phyloP scores from a whole-genome alignment of 2,329 filamentous ascomycete species.

The Metarhizium robertsii region DNA sequence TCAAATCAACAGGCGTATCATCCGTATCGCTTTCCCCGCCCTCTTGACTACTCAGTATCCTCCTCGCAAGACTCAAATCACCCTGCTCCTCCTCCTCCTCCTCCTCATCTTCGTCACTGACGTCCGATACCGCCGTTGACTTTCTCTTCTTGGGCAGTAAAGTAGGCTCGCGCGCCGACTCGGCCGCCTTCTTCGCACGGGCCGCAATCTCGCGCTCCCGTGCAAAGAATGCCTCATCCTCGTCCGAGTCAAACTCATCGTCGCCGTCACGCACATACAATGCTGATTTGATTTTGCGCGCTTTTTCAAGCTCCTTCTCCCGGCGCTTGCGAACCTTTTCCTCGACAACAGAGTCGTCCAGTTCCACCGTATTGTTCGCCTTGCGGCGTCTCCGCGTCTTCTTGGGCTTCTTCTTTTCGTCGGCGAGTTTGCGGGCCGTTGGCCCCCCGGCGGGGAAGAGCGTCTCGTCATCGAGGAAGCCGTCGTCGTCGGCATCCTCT shows the following conservation, averaged over 20 bases:
- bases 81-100: slow-evolving; percentile 10
- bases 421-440: slow-evolving; percentile 42
- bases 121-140: slow-evolving; percentile 14
- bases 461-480: slow-evolving; percentile 36
- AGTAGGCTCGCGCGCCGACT: slow-evolving; percentile 10
- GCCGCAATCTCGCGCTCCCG: slow-evolving; percentile 54
- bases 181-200: slow-evolving; percentile 32
- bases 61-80: slow-evolving; percentile 13
- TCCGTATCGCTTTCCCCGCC: slow-evolving; percentile 17
- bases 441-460: slow-evolving; percentile 64
- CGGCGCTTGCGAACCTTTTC: slow-evolving; percentile 52
- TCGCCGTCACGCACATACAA: slow-evolving; percentile 76
- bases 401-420: slow-evolving; percentile 46
- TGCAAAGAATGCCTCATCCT: slow-evolving; percentile 63
- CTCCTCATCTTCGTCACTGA: slow-evolving; percentile 11
- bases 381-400: slow-evolving; percentile 38
- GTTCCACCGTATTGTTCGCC: slow-evolving; percentile 30
- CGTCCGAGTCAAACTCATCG: slow-evolving; percentile 77
- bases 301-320: slow-evolving; percentile 66
- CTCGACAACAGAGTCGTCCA: slow-evolving; percentile 55
- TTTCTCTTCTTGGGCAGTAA: slow-evolving; percentile 19
- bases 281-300: slow-evolving; percentile 72
- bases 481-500: slow-evolving; percentile 42
- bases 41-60: slow-evolving; percentile 15
- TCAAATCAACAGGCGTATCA: slow-evolving; percentile 19